Base-by-base conservation (phyloP, 441 rosid species). In the Syzygium malaccense region DNA sequence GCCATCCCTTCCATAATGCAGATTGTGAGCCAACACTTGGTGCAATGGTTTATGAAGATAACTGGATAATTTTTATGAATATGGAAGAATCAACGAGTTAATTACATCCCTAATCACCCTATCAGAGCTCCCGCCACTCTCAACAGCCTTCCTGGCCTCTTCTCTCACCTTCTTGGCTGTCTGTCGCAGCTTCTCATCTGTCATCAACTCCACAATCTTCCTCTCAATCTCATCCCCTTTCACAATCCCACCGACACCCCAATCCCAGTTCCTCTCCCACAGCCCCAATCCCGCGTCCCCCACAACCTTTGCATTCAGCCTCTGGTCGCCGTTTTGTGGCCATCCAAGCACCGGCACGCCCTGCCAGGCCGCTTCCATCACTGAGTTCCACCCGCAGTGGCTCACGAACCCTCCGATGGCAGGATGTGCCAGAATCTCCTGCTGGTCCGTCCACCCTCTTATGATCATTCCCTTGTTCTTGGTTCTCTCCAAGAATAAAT, bases 401-500 rank as follows among this genome's bases (percentile, higher is more conserved):
- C 71, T 86, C n/a, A 86, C 41, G 26, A 86, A 86, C n/a, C 87
- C 87, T 60, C 87, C 68, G 11, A 86, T 53, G n/a, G 54, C 71
- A 11, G 78, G 78, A 26, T 58, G 87, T 9, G 55, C 71, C 54
- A 86, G 87, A 19, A 86, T 86, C 62, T 58, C 87, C 87, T 86
- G 71, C 87, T 86, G 87, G 62, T 88, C 87, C 57, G 88, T 87
- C 92, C 92, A 90, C 14, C 87, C 86, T 55, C 75, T 88, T 6
- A 88, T 8, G 10, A 89, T 87, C 49, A 88, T 84, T 4, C 92
- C 89, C 60, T 23, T 87, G 32, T 78, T 45, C 86, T 85, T 64
- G 19, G 90, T 88, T 62, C 64, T 89, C 48, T 88, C 85, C 6
- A 90, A 41, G 30, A 90, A 85, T 23, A 79, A 71, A 53, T 48